Base-by-base conservation (phyloP, 2,329 filamentous ascomycete genomes). In the Setomelanomma holmii region DNA sequence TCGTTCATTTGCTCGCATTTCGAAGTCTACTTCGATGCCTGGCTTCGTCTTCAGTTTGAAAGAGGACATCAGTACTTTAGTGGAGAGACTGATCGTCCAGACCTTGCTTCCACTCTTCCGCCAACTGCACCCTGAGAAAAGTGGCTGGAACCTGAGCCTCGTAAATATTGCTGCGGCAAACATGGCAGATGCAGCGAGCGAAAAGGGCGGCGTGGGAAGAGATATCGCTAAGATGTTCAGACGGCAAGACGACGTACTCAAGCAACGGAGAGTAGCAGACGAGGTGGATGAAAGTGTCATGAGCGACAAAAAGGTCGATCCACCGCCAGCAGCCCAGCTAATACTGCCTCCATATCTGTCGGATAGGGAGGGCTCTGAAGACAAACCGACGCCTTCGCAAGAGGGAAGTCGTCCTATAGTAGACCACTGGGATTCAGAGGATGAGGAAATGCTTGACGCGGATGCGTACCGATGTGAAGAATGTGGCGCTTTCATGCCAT, bases 121-220 rank as follows among this genome's bases (percentile, higher is more conserved):
- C 12, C 87, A 85, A 55, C 78, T 96, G 11, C 88, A 93, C 59
- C 82, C 86, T 0, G 86, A 89, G 55, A 84, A 82, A 56, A 77
- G 80, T 7, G 86, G 84, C 1, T 96, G 90, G 89, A 90, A 93
- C 60, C 75, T 97, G 16, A 90, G 89, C 58, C 78, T 98, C 45
- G 80, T 98, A 53, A 98, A 97, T 60, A 79, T 98, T 19, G 93
- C 91, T 40, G 92, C 90, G 6, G 89, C 90, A 12, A 96, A 96
- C 69, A 93, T 98, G 87, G 82, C 67, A 5, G 76, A 79, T 55
- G 72, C 75, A 4, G 79, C 76, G 20, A 76, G 78, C 7, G 76
- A 75, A 46, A 79, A 72, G 60, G 75, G 72, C 19, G 77, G 76
- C 0, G 72, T 67, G 11, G 90, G 90, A 1, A 82, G 89, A 58